These are phyloP conservation scores for Parasitella parasitica DNA, from an alignment of 371 early-diverging fungal genomes.

Conservation along the genomic window DNA sequence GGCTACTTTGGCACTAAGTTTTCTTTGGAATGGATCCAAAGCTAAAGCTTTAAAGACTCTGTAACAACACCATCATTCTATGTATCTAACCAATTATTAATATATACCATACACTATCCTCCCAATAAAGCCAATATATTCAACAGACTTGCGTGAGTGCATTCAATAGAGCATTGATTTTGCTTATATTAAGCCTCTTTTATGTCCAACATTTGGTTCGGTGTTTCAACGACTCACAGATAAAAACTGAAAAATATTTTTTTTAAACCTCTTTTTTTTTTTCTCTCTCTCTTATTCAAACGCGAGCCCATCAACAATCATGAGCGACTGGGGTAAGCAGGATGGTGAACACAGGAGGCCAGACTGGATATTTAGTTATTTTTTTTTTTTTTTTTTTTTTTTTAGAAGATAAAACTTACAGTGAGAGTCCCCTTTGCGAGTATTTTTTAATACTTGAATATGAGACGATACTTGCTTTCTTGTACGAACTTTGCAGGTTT, in stretches of 20 bases:
- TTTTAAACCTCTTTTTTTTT: background rate
- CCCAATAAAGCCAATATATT: background rate
- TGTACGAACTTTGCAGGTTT: too few species aligned
- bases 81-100: background rate
- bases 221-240: background rate
- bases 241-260: background rate
- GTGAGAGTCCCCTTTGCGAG: too few species aligned
- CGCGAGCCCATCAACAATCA: constrained; percentile 12
- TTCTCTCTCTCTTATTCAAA: background rate
- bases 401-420: too few species aligned
- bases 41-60: background rate
- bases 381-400: too few species aligned
- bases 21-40: constrained; percentile 40
- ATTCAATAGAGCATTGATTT: too few species aligned
- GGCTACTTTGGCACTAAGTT: constrained; percentile 41
- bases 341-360: background rate
- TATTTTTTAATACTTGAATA: too few species aligned
- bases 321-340: constrained; percentile 80
- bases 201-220: background rate
- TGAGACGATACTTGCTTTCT: too few species aligned
- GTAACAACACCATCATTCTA: background rate
- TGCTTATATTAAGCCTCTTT: too few species aligned
- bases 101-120: background rate
- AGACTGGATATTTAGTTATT: too few species aligned
- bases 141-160: too few species aligned